phyloP scores from a whole-genome alignment of 2,329 filamentous ascomycete species.

The Hypoxylon sp. region DNA sequence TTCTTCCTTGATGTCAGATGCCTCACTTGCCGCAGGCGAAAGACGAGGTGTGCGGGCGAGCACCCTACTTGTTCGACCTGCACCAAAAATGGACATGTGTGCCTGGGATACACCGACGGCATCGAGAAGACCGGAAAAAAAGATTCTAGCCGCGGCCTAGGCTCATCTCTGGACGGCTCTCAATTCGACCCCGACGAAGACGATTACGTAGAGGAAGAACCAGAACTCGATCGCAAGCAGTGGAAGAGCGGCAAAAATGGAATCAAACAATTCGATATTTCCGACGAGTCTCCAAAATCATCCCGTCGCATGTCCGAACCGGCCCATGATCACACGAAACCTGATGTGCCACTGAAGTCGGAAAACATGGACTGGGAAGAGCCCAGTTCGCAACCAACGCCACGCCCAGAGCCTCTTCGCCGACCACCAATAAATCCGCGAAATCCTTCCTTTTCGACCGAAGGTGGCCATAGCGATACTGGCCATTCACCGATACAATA shows the following conservation, averaged over 20 bases:
- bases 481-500: constrained; percentile 64
- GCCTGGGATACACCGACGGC: constrained; percentile 75
- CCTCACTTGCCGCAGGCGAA: constrained; percentile 81
- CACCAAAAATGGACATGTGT: constrained; percentile 77
- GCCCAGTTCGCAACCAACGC: constrained; percentile 48
- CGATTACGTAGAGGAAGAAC: constrained; percentile 55
- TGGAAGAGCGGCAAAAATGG: constrained; percentile 50
- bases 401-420: constrained; percentile 46
- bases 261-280: constrained; percentile 48
- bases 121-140: constrained; percentile 61
- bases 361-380: constrained; percentile 55
- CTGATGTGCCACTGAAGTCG: constrained; percentile 50
- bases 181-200: constrained; percentile 57
- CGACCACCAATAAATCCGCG: constrained; percentile 52
- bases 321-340: constrained; percentile 45
- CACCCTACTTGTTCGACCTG: constrained; percentile 81
- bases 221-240: constrained; percentile 52
- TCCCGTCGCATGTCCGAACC: constrained; percentile 48
- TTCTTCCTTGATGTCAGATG: constrained; percentile 63
- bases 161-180: constrained; percentile 37
- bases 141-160: constrained; percentile 42
- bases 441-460: constrained; percentile 59
- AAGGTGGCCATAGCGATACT: constrained; percentile 58
- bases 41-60: constrained; percentile 82
- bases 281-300: constrained; percentile 46